phyloP scores from a whole-genome alignment of 2,329 filamentous ascomycete species.

The Sclerotinia spermophila region DNA sequence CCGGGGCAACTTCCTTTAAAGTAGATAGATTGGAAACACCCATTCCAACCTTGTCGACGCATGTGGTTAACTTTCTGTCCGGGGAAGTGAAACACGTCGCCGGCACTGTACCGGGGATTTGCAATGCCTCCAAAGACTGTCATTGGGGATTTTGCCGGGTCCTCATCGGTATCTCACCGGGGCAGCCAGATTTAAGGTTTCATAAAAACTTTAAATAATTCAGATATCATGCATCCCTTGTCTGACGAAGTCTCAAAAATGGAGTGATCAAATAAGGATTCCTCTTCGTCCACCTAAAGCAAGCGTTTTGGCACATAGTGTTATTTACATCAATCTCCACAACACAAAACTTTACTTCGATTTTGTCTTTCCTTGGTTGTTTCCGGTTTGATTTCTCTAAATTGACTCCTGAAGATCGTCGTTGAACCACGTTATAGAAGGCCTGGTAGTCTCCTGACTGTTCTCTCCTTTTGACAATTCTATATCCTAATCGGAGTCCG shows the following conservation, averaged over 20 bases:
- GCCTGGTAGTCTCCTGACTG: not conserved
- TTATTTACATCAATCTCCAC: conserved; percentile 4
- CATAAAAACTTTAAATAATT: not conserved
- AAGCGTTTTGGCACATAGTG: not conserved
- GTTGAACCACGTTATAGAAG: conserved; percentile 12
- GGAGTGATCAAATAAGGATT: not conserved
- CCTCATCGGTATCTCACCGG: not conserved
- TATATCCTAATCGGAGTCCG: not conserved
- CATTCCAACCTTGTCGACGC: conserved; percentile 7
- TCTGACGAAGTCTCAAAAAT: not conserved
- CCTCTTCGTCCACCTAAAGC: not conserved
- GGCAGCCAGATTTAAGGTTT: not conserved
- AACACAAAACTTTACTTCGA: not conserved
- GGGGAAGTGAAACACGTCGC: conserved; percentile 11
- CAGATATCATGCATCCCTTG: not conserved
- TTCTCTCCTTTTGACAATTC: not conserved
- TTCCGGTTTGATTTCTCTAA: not conserved
- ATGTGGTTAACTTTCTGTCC: not conserved
- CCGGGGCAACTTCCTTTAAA: not conserved
- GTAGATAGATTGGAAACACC: not conserved
- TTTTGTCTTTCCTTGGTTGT: not conserved
- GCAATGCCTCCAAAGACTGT: not conserved
- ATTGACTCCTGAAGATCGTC: conserved; percentile 12
- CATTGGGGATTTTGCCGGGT: not conserved
- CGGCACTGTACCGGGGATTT: conserved; percentile 2